Evolutionary conservation across 306 rosid species (phyloP).

Genomic region (Comarum palustre): DNA sequence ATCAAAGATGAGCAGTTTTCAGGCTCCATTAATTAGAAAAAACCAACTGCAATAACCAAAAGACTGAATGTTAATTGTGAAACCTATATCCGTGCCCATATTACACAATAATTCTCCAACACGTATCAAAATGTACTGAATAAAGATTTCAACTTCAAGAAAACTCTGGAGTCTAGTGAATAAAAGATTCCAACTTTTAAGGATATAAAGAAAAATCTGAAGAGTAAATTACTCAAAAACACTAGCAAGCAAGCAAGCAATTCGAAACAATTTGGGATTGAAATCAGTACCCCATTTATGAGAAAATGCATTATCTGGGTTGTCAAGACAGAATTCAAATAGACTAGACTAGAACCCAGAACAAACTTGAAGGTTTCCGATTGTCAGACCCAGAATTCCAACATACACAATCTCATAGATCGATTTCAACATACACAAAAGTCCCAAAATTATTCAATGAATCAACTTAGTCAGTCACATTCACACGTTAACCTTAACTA

Average conservation of each 20-base stretch:
- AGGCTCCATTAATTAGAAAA: slow-evolving; percentile 45
- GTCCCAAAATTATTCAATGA: background rate
- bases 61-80: slow-evolving; percentile 15
- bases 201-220: background rate
- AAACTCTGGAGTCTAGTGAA: background rate
- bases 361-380: background rate
- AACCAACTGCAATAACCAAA: slow-evolving; percentile 39
- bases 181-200: slow-evolving; percentile 4
- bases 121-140: slow-evolving; percentile 2
- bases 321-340: background rate
- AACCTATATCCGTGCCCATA: background rate
- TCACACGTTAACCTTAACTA: background rate
- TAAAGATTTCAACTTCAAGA: background rate
- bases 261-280: background rate
- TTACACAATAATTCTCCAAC: slow-evolving; percentile 11
- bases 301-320: slow-evolving; percentile 3
- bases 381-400: slow-evolving; percentile 1
- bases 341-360: background rate
- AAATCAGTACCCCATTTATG: background rate
- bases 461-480: background rate
- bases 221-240: background rate
- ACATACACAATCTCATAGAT: background rate
- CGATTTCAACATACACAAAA: background rate
- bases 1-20: slow-evolving; percentile 25
- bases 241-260: background rate